Conservation (phyloP, 1,284 basidiomycete species). For the Ganoderma meredithae region DNA sequence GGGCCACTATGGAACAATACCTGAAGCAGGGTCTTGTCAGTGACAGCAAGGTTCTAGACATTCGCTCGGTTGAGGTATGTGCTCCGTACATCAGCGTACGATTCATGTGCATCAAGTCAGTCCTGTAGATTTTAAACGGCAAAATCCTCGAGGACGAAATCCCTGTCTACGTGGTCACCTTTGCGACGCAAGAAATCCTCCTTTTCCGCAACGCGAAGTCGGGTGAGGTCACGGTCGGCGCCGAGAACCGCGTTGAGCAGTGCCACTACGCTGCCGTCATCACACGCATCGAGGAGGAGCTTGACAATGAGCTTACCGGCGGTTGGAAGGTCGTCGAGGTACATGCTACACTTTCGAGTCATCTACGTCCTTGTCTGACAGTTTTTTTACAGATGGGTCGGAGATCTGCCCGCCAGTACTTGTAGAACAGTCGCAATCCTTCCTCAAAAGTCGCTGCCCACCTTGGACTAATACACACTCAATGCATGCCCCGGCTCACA, state of each 20-base stretch:
- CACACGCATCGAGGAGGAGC: slow-evolving; percentile 86
- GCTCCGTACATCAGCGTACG: not conserved
- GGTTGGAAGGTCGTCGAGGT: slow-evolving; percentile 99
- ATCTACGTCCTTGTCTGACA: slow-evolving; percentile 6
- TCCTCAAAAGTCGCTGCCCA: slow-evolving; percentile 22
- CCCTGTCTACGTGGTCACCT: slow-evolving; percentile 94
- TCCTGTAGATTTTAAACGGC: slow-evolving; percentile 70
- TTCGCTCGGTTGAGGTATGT: slow-evolving; percentile 91
- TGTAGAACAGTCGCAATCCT: slow-evolving; percentile 36
- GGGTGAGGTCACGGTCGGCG: slow-evolving; percentile 85
- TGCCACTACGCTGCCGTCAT: slow-evolving; percentile 94
- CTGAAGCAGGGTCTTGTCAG: slow-evolving; percentile 89
- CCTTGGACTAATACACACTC: slow-evolving; percentile 22
- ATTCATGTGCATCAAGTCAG: not conserved
- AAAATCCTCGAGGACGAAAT: slow-evolving; percentile 91
- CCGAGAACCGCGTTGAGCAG: slow-evolving; percentile 90
- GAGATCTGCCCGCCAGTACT: slow-evolving; percentile 49
- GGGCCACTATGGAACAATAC: slow-evolving; percentile 98
- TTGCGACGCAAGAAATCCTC: slow-evolving; percentile 93
- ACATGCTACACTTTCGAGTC: slow-evolving; percentile 37
- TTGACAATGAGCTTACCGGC: slow-evolving; percentile 92
- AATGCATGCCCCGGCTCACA: slow-evolving; percentile 10
- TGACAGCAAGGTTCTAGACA: slow-evolving; percentile 93
- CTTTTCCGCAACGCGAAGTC: slow-evolving; percentile 92
- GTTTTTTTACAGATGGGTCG: slow-evolving; percentile 46